A percentile compares a stretch with the other conserved stretches of the same genome.
phyloP scores from a whole-genome alignment of 2,329 filamentous ascomycete genomes.

The Calonectria montana region DNA sequence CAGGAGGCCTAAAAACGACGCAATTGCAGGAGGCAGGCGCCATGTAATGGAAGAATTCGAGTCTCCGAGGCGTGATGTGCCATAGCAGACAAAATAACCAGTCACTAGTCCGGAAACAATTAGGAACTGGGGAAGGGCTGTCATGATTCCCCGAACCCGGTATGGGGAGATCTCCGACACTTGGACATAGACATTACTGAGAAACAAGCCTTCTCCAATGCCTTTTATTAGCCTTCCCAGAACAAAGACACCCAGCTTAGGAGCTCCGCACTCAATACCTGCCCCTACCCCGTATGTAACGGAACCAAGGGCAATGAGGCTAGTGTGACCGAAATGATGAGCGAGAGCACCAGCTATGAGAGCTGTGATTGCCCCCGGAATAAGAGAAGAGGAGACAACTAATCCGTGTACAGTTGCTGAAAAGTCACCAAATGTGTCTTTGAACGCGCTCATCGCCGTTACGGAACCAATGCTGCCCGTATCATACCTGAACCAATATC shows the following conservation, averaged over 20 bases:
- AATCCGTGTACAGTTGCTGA: slow-evolving; percentile 68
- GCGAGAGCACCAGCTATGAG: slow-evolving; percentile 67
- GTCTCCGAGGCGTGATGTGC: slow-evolving; percentile 55
- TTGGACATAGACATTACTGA: slow-evolving; percentile 64
- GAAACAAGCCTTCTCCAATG: slow-evolving; percentile 67
- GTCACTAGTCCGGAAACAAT: slow-evolving; percentile 62
- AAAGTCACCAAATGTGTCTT: slow-evolving; percentile 60
- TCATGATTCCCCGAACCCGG: slow-evolving; percentile 60
- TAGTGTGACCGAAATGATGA: slow-evolving; percentile 63
- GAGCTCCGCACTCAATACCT: slow-evolving; percentile 51
- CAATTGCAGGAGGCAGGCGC: slow-evolving; percentile 63
- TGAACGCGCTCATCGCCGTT: slow-evolving; percentile 67
- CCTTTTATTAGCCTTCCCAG: slow-evolving; percentile 66
- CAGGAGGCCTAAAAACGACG: slow-evolving; percentile 46
- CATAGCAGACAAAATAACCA: slow-evolving; percentile 73
- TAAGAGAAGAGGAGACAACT: slow-evolving; percentile 69
- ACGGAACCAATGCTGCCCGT: slow-evolving; percentile 69
- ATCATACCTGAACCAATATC: slow-evolving; percentile 38
- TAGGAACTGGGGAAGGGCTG: slow-evolving; percentile 64
- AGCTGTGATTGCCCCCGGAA: slow-evolving; percentile 69
- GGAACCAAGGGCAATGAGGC: slow-evolving; percentile 63
- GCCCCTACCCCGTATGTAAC: slow-evolving; percentile 65
- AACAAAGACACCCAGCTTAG: slow-evolving; percentile 62
- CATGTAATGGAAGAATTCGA: slow-evolving; percentile 60
- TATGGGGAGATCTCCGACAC: slow-evolving; percentile 70